A percentile compares a stretch with the other conserved stretches of the same genome.
Conservation (phyloP, 2,329 filamentous ascomycete genomes). For the Cercospora citrullina region DNA sequence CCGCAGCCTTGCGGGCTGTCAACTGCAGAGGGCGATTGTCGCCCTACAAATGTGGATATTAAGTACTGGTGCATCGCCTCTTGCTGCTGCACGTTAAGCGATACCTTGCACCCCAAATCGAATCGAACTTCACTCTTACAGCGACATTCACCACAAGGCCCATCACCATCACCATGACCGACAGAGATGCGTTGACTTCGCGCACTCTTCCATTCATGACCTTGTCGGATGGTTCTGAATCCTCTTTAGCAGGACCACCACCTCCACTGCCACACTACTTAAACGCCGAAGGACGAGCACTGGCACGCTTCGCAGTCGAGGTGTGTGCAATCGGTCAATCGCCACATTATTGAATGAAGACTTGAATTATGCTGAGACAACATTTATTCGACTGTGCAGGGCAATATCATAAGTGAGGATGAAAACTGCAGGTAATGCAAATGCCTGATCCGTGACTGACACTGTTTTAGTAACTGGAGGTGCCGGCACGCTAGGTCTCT, state of each 20-base stretch:
- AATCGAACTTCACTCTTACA: neutral
- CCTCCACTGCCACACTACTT: conserved; percentile 46
- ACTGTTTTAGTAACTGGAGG: conserved; percentile 60
- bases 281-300: conserved; percentile 45
- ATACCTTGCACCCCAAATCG: neutral
- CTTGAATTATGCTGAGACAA: neutral
- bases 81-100: neutral
- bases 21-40: conserved; percentile 4
- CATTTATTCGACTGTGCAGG: conserved; percentile 27
- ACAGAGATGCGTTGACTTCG: conserved; percentile 47
- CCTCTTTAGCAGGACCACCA: conserved; percentile 49
- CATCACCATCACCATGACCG: conserved; percentile 30
- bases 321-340: neutral
- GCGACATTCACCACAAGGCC: neutral
- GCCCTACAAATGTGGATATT: neutral
- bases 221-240: conserved; percentile 46
- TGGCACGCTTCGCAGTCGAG: conserved; percentile 52
- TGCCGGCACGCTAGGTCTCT: conserved; percentile 62
- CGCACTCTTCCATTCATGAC: conserved; percentile 52
- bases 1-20: neutral
- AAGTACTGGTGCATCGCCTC: neutral
- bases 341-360: neutral
- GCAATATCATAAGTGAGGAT: conserved; percentile 54
- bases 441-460: neutral
- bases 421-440: neutral